Evolutionary conservation across 2,329 filamentous ascomycete genomes (phyloP).

Genomic region (Zymoseptoria pseudotritici): DNA sequence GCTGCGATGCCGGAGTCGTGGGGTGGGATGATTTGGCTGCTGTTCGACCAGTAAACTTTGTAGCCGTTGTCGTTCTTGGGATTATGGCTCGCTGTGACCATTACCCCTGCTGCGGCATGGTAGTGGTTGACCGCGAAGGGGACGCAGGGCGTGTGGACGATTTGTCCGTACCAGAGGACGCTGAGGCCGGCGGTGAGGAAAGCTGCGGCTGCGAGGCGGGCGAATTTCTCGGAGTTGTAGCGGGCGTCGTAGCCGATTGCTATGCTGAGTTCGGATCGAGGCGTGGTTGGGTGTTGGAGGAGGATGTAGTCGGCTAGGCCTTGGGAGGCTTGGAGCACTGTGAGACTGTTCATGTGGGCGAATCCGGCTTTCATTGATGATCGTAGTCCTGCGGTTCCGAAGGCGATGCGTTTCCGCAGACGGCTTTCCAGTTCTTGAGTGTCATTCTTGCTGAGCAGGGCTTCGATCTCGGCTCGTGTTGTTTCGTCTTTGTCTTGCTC

Average conservation of each 20-base stretch:
- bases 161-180: slow-evolving; percentile 52
- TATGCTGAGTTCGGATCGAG: slow-evolving; percentile 35
- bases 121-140: slow-evolving; percentile 52
- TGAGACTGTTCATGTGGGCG: slow-evolving; percentile 37
- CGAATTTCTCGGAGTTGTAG: slow-evolving; percentile 56
- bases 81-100: slow-evolving; percentile 62
- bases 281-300: slow-evolving; percentile 31
- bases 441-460: slow-evolving; percentile 40
- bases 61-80: slow-evolving; percentile 59
- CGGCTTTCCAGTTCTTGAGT: slow-evolving; percentile 45
- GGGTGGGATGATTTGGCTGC: slow-evolving; percentile 59
- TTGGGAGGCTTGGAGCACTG: slow-evolving; percentile 49
- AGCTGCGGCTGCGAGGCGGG: slow-evolving; percentile 51
- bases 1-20: slow-evolving; percentile 52
- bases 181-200: slow-evolving; percentile 52
- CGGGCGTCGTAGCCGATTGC: slow-evolving; percentile 58
- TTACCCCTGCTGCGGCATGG: slow-evolving; percentile 52
- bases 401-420: slow-evolving; percentile 50
- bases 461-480: slow-evolving; percentile 49
- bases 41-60: slow-evolving; percentile 60
- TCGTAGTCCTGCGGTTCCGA: slow-evolving; percentile 56
- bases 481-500: slow-evolving; percentile 48
- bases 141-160: slow-evolving; percentile 54
- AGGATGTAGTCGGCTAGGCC: slow-evolving; percentile 56
- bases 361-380: slow-evolving; percentile 61